Evolutionary conservation across 352 stramenopile genomes (phyloP).

Genomic region (Pythium graminicola): DNA sequence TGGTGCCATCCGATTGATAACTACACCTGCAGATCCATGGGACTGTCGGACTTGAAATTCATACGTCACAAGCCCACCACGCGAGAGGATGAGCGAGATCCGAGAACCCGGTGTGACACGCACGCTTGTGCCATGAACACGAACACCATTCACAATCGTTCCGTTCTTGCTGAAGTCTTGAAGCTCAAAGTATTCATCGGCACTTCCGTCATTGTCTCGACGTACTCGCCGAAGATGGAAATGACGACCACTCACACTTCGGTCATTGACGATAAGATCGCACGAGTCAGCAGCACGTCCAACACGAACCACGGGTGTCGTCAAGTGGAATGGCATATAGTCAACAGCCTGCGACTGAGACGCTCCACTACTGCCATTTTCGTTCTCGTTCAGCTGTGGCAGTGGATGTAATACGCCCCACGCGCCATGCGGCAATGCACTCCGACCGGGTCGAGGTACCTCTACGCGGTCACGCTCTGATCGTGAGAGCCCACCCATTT

Average conservation of each 20-base stretch:
- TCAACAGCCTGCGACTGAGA: conserved; percentile 25
- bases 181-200: conserved; percentile 69
- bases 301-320: conserved; percentile 63
- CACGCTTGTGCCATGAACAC: conserved; percentile 73
- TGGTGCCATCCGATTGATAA: conserved; percentile 23
- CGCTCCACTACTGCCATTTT: conserved; percentile 24
- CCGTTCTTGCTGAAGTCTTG: conserved; percentile 89
- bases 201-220: conserved; percentile 33
- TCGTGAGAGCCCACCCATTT: not conserved
- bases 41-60: conserved; percentile 68
- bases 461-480: conserved; percentile 14
- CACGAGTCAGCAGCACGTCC: conserved; percentile 76
- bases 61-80: conserved; percentile 77
- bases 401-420: conserved; percentile 71
- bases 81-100: conserved; percentile 81
- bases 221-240: conserved; percentile 74
- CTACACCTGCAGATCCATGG: not conserved
- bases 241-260: conserved; percentile 79
- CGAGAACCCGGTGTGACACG: conserved; percentile 60
- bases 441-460: not conserved
- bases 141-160: conserved; percentile 84
- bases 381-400: conserved; percentile 62
- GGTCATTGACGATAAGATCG: conserved; percentile 84
- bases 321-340: conserved; percentile 58
- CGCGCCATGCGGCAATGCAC: conserved; percentile 42